Conservation (phyloP, 495 filamentous ascomycete species). For the Talaromyces proteolyticus region DNA sequence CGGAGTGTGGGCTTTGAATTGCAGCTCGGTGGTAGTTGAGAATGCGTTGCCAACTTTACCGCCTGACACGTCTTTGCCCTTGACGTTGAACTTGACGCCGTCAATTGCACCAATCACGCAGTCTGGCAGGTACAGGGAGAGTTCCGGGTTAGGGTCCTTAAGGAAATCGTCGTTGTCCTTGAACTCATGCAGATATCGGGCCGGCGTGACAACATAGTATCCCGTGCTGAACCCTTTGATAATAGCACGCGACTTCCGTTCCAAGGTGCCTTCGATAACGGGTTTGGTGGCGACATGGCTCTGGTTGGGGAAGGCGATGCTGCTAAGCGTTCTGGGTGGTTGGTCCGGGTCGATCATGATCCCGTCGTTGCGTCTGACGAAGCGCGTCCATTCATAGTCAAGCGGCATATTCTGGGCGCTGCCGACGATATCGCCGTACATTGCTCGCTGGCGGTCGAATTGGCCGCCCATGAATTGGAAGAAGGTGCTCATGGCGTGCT, state of each 20-base stretch:
- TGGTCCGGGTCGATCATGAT: conserved; percentile 75
- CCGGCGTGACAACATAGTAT: conserved; percentile 86
- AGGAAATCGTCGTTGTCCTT: conserved; percentile 84
- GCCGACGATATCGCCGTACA: conserved; percentile 78
- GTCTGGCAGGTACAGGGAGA: conserved; percentile 89
- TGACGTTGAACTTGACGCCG: conserved; percentile 84
- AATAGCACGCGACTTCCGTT: conserved; percentile 78
- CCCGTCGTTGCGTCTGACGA: conserved; percentile 59
- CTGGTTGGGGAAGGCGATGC: conserved; percentile 82
- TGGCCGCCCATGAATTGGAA: conserved; percentile 70
- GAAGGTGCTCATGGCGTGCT: conserved; percentile 75
- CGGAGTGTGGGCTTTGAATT: conserved; percentile 69
- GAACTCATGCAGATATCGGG: conserved; percentile 90
- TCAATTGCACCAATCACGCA: conserved; percentile 69
- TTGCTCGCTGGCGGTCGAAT: conserved; percentile 67
- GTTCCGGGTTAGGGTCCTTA: conserved; percentile 76
- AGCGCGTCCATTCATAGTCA: conserved; percentile 92
- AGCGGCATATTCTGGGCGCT: conserved; percentile 72
- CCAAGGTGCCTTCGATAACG: conserved; percentile 78
- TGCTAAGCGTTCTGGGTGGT: conserved; percentile 62
- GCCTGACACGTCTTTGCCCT: conserved; percentile 79
- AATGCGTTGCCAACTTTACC: conserved; percentile 54
- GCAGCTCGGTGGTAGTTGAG: conserved; percentile 55
- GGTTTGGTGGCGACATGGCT: conserved; percentile 73
- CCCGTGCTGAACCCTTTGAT: conserved; percentile 69